Evolutionary conservation across 352 stramenopile genomes (phyloP).

Genomic region (Phytopythium aichiense): DNA sequence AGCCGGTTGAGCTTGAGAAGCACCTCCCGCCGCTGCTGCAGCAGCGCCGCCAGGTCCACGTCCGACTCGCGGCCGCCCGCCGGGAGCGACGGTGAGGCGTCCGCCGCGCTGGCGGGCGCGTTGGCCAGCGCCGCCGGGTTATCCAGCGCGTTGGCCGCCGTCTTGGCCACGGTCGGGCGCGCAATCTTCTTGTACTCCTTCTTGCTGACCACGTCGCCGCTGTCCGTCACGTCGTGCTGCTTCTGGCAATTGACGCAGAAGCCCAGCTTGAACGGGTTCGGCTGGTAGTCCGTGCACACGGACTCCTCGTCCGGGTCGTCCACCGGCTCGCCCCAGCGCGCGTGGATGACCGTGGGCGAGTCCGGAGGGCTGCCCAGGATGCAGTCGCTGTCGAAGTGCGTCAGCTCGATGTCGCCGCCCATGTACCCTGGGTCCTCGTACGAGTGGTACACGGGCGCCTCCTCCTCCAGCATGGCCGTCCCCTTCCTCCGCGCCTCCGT

Average conservation of each 20-base stretch:
- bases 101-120: conserved; percentile 34
- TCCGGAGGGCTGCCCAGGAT: conserved; percentile 75
- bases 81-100: conserved; percentile 22
- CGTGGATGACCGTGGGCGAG: conserved; percentile 79
- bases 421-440: conserved; percentile 80
- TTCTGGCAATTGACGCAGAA: conserved; percentile 91
- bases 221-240: conserved; percentile 78
- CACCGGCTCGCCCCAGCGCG: conserved; percentile 78
- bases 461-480: conserved; percentile 24
- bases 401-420: conserved; percentile 46
- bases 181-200: conserved; percentile 87
- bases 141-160: conserved; percentile 73
- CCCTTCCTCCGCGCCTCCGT: conserved; percentile 23
- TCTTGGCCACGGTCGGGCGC: conserved; percentile 63
- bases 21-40: conserved; percentile 75
- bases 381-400: conserved; percentile 70
- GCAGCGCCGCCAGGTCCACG: conserved; percentile 68
- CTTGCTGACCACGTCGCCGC: conserved; percentile 52
- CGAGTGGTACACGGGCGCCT: conserved; percentile 56
- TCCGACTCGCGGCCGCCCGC: conserved; percentile 65
- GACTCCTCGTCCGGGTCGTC: conserved; percentile 82
- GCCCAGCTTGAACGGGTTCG: conserved; percentile 83
- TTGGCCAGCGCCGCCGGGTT: conserved; percentile 62
- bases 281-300: conserved; percentile 72
- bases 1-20: conserved; percentile 60